Conservation (phyloP, 805 yeast species). For the Gaillardinia entomophila region DNA sequence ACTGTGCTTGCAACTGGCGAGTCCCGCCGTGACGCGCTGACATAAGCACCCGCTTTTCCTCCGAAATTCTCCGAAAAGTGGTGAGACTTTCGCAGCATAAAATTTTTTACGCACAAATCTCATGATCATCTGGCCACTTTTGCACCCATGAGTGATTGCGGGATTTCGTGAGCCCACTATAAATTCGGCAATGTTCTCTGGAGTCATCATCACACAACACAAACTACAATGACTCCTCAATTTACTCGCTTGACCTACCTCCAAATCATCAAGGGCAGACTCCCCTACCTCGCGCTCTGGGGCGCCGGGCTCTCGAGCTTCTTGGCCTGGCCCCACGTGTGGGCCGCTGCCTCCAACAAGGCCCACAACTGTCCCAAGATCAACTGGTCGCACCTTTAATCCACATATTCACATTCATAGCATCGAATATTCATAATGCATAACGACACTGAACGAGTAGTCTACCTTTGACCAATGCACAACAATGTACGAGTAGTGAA, state of each 20-base stretch:
- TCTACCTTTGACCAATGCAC: too few species aligned
- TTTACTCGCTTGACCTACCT: slow-evolving; percentile 14
- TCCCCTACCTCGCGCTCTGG: slow-evolving; percentile 26
- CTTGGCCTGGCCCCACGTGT: slow-evolving; percentile 33
- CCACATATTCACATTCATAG: neutral
- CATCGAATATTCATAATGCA: too few species aligned
- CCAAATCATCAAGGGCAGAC: slow-evolving; percentile 22
- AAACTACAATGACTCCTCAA: slow-evolving; percentile 7
- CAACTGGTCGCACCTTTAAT: slow-evolving; percentile 11
- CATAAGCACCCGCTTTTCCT: too few species aligned
- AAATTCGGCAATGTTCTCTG: neutral
- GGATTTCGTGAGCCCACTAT: neutral
- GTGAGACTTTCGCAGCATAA: too few species aligned
- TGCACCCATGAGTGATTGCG: neutral
- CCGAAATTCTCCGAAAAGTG: too few species aligned
- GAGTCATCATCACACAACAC: neutral
- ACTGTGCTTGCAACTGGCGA: neutral
- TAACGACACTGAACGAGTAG: too few species aligned
- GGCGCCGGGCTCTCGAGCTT: slow-evolving; percentile 21
- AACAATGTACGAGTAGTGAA: too few species aligned
- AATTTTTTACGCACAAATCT: too few species aligned
- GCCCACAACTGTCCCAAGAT: slow-evolving; percentile 21
- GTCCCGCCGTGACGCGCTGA: neutral
- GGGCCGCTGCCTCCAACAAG: slow-evolving; percentile 17
- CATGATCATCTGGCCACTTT: too few species aligned